Percentiles rank a stretch among this genome's conserved stretches.
Evolutionary conservation across 306 rosid species (phyloP).

Genomic region (Urtica urens): DNA sequence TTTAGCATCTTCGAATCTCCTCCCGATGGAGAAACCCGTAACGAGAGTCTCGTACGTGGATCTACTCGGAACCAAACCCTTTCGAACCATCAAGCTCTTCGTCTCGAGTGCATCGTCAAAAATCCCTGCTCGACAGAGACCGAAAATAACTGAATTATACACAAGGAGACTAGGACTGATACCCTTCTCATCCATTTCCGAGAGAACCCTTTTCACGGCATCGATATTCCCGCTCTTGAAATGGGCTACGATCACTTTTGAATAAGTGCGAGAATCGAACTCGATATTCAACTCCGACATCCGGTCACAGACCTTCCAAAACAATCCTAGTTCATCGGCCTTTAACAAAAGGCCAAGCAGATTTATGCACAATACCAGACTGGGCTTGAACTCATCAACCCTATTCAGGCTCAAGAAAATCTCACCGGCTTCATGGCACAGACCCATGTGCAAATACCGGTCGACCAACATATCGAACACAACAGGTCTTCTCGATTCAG

Average conservation of each 20-base stretch:
- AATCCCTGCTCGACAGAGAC: slow-evolving; percentile 28
- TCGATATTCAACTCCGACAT: slow-evolving; percentile 27
- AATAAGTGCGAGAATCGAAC: slow-evolving; percentile 32
- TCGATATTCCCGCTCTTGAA: slow-evolving; percentile 29
- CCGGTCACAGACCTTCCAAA: slow-evolving; percentile 40
- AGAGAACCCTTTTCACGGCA: slow-evolving; percentile 23
- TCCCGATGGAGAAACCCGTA: slow-evolving; percentile 27
- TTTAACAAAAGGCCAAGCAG: slow-evolving; percentile 34
- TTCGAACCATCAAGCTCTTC: slow-evolving; percentile 20
- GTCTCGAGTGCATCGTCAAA: slow-evolving; percentile 24
- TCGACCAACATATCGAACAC: slow-evolving; percentile 36
- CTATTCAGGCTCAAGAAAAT: slow-evolving; percentile 25
- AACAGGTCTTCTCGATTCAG: slow-evolving; percentile 18
- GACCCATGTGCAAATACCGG: slow-evolving; percentile 22
- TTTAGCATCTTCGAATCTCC: slow-evolving; percentile 26
- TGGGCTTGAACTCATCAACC: slow-evolving; percentile 24
- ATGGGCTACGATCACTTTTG: slow-evolving; percentile 33
- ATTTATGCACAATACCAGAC: slow-evolving; percentile 25
- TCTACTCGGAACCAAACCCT: slow-evolving; percentile 26
- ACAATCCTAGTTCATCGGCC: slow-evolving; percentile 23
- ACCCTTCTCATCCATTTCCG: slow-evolving; percentile 40
- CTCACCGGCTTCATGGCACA: slow-evolving; percentile 28
- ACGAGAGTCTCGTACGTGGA: slow-evolving; percentile 22
- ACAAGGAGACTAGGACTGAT: slow-evolving; percentile 21
- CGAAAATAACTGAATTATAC: slow-evolving; percentile 22